Base-by-base conservation (phyloP, 139 green algal genomes). In the Volvox reticuliferus region DNA sequence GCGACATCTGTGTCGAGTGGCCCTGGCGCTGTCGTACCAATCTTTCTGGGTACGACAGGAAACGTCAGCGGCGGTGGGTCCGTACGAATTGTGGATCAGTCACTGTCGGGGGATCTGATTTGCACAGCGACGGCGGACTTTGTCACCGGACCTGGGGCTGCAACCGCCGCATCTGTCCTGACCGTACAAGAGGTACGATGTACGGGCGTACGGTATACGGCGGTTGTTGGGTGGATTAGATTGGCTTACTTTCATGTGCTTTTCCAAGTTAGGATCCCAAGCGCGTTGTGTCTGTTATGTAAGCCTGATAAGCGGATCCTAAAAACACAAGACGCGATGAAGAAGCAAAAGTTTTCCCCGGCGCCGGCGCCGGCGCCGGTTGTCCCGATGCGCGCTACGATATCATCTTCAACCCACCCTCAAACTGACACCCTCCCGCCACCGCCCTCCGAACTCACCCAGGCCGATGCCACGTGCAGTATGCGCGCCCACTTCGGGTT, bases 401-500 rank as follows among this genome's bases (percentile, higher is more conserved):
- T 28, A 5, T 28, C 2, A 16, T 12, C 65, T 73, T 16, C 65
- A 26, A 28, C 16, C 32, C 77, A 30, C 77, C 33, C 32, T 5
- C 35, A 6, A 55, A 5, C 44, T 9, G 44, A 55, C 44, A 35
- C 33, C 65, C 16, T 12, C 65, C 3, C n/a, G n/a, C n/a, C 65
- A 73, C 21, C 65, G 65, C 44, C 6, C 65, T 73, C 65, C 65
- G 16, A 55, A 5, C 44, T 9, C 44, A 35, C 21, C 28, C 37
- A 84, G 78, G 28, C 37, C 16, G 78, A 84, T 44, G 78, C 37
- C 78, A 21, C 78, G 14, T 67, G 78, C 78, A 68, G 30, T 44
- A 67, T 84, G 78, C 19, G 37, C 36, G 36, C 78, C 18, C 78
- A 84, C 78, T 20, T 84, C 24, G 78, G 78, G 17, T 44, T 84